These are phyloP conservation scores for Ceratocystis eucalypticola DNA, from an alignment of 2,329 filamentous ascomycete species.

Conservation along the genomic window DNA sequence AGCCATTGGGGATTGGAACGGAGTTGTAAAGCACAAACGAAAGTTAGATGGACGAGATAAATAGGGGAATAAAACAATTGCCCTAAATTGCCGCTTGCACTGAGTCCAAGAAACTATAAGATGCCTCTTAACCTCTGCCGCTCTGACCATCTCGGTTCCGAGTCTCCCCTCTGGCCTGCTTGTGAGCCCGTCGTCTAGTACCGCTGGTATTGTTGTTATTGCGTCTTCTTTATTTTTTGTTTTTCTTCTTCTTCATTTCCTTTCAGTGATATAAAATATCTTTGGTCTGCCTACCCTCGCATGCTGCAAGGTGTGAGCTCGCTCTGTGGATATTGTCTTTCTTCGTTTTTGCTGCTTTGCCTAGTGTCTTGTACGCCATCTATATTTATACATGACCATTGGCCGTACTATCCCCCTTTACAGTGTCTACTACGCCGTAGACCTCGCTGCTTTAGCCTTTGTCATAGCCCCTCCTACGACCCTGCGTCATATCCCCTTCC, in stretches of 20 bases:
- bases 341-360: not conserved
- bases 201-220: not conserved
- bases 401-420: too few relatives aligned
- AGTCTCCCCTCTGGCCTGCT: not conserved
- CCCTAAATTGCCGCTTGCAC: not conserved
- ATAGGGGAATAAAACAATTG: not conserved
- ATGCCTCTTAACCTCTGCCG: slow-evolving; percentile 1
- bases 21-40: not conserved
- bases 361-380: too few relatives aligned
- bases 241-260: not conserved
- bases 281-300: not conserved
- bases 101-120: slow-evolving; percentile 3
- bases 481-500: not conserved
- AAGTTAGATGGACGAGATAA: not conserved
- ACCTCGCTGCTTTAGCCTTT: not conserved
- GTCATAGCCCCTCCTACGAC: not conserved
- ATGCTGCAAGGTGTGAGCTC: not conserved
- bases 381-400: too few relatives aligned
- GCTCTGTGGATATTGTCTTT: too few relatives aligned
- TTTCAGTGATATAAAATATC: not conserved
- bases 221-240: not conserved
- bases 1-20: not conserved
- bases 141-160: slow-evolving; percentile 5
- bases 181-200: not conserved
- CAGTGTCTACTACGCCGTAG: too few relatives aligned